Evolutionary conservation across 2,329 filamentous ascomycete genomes (phyloP), one percentile per base, ranked within the genome.

Genomic region (Fusarium haematococcum): DNA sequence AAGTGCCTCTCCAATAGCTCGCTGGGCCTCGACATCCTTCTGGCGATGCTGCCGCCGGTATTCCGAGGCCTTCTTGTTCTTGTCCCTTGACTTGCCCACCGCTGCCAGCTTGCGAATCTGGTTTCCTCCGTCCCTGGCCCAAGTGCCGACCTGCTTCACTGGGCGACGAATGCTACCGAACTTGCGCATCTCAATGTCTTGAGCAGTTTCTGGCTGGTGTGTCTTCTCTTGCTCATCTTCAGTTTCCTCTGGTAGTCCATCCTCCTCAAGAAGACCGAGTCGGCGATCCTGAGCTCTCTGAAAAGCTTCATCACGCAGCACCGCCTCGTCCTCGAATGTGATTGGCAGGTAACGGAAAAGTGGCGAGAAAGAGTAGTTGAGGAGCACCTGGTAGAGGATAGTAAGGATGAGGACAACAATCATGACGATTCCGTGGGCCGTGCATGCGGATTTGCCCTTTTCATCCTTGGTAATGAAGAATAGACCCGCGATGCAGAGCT

Each of bases 241-340:
- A 5, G 88, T 50, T 4, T 81, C 81, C 59, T 86, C 85, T 16
- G 82, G 79, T 5, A 86, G 82, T 4, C 88, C 86, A 4, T 89
- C 86, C 13, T 89, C 87, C 0, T 89, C 85, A 0, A 86, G 71
- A 8, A 94, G 81, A 0, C 92, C 91, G 66, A 95, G 89, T 10
- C 93, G 91, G 25, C 87, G 87, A 67, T 92, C 91, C 80, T 97
- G 95, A 5, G 92, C 92, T 56, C 93, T 88, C 76, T 95, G 92
- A 80, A 98, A 99, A 43, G 93, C 94, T 79, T 96, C 91, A 76
- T 99, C 97, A 8, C 96, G 92, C n/a, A 94, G 86, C 1, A 97
- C 94, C 4, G 97, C 97, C 80, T 98, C 96, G 73, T 98, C 97
- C 81, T 99, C 97, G 65, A 98, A 91, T 0, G 96, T 98, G 73